Base-by-base conservation (phyloP, 2,329 filamentous ascomycete genomes). In the Simplicillium aogashimaense region DNA sequence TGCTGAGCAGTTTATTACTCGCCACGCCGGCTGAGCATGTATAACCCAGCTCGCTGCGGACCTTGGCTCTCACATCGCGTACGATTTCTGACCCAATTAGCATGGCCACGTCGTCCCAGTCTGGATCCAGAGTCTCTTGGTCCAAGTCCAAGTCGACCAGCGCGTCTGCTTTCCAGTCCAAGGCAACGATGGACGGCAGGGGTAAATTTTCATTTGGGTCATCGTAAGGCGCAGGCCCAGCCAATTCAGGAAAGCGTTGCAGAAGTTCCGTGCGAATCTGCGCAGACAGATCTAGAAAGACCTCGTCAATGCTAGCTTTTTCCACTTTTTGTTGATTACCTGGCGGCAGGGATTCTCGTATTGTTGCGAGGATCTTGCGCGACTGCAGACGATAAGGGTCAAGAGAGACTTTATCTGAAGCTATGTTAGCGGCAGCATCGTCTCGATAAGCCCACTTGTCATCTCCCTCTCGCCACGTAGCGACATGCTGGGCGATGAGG, bases 51-150 rank as follows among this genome's bases (percentile, higher is more conserved):
- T 74, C 70, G 35, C 83, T 72, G 48, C 72, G 78, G 42, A 98
- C 73, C 38, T 74, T 68, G 16, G 69, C 67, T 38, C 92, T 78
- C 14, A 97, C 74, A 44, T 78, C 72, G 15, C 86, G 77, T 29
- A 95, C 79, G 51, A 97, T 92, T 55, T 95, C 88, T 2, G 88
- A 89, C 0, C 85, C 92, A 53, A 95, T 78, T 25, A 86, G 69
- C 56, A 94, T 84, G 13, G 78, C 84, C 48, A 97, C 74, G 65
- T 98, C 92, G 58, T 98, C 90, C 92, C 92, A 98, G 61, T 98
- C 92, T 1, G 87, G 86, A 53, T 94, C 83, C 49, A 83, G 74
- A 15, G 81, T 74, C 59, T 94, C 89, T 10, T 76, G 75, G 45
- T 88, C 76, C 17, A 78, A 70, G 48, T 92, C 81, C 37, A 95